Evolutionary conservation across 2,329 filamentous ascomycete species (phyloP), one percentile per base, ranked within the genome.

Genomic region (Clarireedia sp.): DNA sequence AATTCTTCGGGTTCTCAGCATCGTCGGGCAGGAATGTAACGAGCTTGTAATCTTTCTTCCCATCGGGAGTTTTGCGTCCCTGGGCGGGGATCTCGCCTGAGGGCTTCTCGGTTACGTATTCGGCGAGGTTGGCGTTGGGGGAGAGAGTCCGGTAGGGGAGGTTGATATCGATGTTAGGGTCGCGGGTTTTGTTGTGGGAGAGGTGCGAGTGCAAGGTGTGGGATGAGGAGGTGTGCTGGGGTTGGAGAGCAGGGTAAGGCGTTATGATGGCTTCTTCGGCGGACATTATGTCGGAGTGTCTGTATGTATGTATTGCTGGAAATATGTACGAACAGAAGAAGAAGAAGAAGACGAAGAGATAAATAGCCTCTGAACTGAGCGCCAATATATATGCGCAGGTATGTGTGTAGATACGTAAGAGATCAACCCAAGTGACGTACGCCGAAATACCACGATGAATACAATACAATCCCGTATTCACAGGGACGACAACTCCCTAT

Each of bases 1-100:
- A 94, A 70, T 92, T 94, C 76, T 92, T 92, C 0, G 89, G 89
- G 65, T 92, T 92, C 60, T 85, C 86, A 0, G 81, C 79, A 67
- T 94, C 89, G 57, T 83, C 74, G 2, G 84, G 77, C 3, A 76
- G 79, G 66, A 94, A 95, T 0, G 85, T 87, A 36, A 88, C 83
- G 9, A 88, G 73, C 56, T 84, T 81, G 66, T 80, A 84, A 2
- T 59, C 33, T 6, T 54, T 54, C 16, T 38, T 45, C 37, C 38
- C 17, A 5, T 12, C 4, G 5, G 29, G 29, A 3, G 29, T 24
- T 23, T 17, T 14, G 10, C 5, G 44, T 33, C 10, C 19, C 41
- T 33, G 17, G 12, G 37, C 17, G 23, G 47, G 60, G 7, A 89
- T 87, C 53, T 80, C 74, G n/a, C 87, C 86, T 0, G 70, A 66